Conservation (phyloP, 768 basidiomycete genomes). For the Boletus barrowsii region DNA sequence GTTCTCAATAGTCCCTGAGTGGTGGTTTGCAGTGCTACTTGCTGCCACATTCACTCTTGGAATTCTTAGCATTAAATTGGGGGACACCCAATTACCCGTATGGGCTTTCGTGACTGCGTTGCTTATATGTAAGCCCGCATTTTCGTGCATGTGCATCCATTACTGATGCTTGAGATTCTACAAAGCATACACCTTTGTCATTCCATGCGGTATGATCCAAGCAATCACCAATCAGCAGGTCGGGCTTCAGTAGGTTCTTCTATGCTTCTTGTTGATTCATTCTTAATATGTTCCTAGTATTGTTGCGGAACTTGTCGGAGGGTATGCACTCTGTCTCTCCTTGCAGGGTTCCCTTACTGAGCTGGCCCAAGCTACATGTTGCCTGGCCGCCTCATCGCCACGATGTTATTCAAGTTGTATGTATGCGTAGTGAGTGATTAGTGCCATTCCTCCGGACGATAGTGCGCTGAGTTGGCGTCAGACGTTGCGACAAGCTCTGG, state of each 20-base stretch:
- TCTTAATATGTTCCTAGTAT: constrained; percentile 38
- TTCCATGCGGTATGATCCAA: constrained; percentile 58
- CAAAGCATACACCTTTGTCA: constrained; percentile 41
- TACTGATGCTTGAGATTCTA: background rate
- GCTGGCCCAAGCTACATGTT: constrained; percentile 47
- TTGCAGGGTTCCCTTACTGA: background rate
- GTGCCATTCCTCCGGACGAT: background rate
- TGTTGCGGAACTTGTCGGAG: constrained; percentile 77
- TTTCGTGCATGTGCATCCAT: background rate
- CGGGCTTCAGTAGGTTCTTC: constrained; percentile 43
- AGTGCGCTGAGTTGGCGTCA: background rate
- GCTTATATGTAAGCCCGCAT: constrained; percentile 39
- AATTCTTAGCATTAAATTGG: constrained; percentile 65
- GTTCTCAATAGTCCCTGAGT: constrained; percentile 60
- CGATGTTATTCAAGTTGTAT: constrained; percentile 86
- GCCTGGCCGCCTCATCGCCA: constrained; percentile 75
- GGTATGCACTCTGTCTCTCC: constrained; percentile 25
- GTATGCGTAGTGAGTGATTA: constrained; percentile 53
- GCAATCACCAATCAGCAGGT: constrained; percentile 82
- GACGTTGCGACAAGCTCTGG: constrained; percentile 47
- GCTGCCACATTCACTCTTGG: constrained; percentile 68
- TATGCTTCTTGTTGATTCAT: background rate
- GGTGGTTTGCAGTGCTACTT: constrained; percentile 80
- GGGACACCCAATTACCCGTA: constrained; percentile 71
- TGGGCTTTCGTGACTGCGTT: constrained; percentile 68